phyloP scores from a whole-genome alignment of 129 eudicot species.

The Gnaphalium uliginosum region DNA sequence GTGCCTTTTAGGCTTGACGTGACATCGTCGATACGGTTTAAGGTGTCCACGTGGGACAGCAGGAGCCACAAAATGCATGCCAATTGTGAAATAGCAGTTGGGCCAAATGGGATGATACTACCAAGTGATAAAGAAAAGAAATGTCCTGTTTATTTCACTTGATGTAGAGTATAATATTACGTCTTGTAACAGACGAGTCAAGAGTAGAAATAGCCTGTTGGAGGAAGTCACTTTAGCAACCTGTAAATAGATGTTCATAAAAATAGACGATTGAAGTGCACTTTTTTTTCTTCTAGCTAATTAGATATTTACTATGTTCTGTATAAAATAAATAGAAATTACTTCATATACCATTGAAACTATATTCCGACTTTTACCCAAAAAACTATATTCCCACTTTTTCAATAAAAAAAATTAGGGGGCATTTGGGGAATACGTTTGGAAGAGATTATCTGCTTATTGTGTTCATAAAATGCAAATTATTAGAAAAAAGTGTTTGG shows the following conservation, averaged over 20 bases:
- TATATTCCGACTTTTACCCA: no score
- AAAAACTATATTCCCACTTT: no score
- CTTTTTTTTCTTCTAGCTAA: background rate
- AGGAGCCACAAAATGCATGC: conserved; percentile 72
- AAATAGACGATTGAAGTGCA: background rate
- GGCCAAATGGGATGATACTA: conserved; percentile 67
- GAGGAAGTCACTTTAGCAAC: background rate
- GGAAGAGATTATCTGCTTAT: no score
- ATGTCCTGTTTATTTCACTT: conserved; percentile 74
- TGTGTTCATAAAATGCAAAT: no score
- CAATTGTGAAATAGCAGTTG: conserved; percentile 59
- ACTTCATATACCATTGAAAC: background rate
- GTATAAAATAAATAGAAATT: no score
- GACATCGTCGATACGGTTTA: conserved; percentile 65
- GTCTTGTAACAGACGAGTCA: background rate
- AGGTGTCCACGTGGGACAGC: conserved; percentile 65
- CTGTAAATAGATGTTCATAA: background rate
- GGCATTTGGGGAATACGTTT: no score
- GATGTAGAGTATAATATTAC: background rate
- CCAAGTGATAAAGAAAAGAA: conserved; percentile 38
- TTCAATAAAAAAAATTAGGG: no score
- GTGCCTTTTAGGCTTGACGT: conserved; percentile 56
- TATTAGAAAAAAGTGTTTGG: no score
- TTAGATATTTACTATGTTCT: no score
- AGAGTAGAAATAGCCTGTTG: no score